Evolutionary conservation across 1,284 basidiomycete genomes (phyloP).

Genomic region (Schizophyllum amplum): DNA sequence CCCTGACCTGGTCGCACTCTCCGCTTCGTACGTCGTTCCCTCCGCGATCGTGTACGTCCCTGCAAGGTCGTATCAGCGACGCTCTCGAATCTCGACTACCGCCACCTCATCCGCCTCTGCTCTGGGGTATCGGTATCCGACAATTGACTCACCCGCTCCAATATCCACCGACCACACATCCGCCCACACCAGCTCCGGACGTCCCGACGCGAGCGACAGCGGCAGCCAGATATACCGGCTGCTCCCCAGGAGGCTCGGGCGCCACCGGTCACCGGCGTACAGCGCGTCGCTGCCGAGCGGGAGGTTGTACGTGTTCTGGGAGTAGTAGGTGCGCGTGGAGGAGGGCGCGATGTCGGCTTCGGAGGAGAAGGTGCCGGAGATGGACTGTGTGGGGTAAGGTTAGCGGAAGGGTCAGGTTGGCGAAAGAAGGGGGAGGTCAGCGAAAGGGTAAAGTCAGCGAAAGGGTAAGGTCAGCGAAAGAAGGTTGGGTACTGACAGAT

Average conservation of each 20-base stretch:
- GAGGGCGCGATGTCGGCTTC: conserved; percentile 48
- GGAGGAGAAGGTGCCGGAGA: conserved; percentile 49
- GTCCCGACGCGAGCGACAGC: conserved; percentile 43
- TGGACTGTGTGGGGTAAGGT: conserved; percentile 28
- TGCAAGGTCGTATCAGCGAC: too few species aligned
- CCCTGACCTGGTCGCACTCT: conserved; percentile 43
- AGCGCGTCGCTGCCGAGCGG: conserved; percentile 40
- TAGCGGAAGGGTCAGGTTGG: neutral
- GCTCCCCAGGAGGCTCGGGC: conserved; percentile 44
- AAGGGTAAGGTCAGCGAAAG: too few species aligned
- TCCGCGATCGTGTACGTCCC: conserved; percentile 41
- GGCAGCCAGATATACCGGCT: conserved; percentile 59
- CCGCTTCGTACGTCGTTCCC: conserved; percentile 52
- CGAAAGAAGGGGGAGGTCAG: conserved; percentile 23
- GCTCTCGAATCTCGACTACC: too few species aligned
- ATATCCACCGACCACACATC: conserved; percentile 53
- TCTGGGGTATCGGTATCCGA: too few species aligned
- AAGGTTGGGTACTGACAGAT: too few species aligned
- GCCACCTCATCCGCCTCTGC: too few species aligned
- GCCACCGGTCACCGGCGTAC: conserved; percentile 63
- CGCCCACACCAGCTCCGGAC: conserved; percentile 43
- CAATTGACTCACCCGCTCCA: conserved; percentile 28
- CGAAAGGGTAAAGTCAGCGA: too few species aligned
- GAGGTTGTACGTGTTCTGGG: conserved; percentile 53
- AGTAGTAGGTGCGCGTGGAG: conserved; percentile 48